phyloP scores from a whole-genome alignment of 108 stramenopile species.

The Nitzschia sp. region DNA sequence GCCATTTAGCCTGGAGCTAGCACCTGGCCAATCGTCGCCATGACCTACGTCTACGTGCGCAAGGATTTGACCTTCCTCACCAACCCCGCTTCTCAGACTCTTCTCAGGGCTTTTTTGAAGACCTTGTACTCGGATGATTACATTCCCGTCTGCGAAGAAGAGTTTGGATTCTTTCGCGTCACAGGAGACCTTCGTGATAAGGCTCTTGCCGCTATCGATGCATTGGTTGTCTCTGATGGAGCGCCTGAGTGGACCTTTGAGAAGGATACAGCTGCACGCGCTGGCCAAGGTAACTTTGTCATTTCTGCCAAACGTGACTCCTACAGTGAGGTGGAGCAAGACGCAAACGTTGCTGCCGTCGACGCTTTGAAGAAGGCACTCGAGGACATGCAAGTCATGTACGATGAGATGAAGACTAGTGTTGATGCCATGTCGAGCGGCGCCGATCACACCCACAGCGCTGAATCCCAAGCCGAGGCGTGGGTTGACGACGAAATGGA shows the following conservation, averaged over 20 bases:
- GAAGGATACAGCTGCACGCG: constrained; percentile 6
- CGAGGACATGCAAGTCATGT: background rate
- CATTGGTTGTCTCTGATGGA: constrained; percentile 10
- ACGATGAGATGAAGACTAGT: background rate
- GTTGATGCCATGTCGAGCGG: background rate
- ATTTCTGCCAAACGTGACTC: constrained; percentile 44
- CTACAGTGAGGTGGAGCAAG: constrained; percentile 32
- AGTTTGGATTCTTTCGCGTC: constrained; percentile 50
- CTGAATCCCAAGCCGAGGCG: background rate
- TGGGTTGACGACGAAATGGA: constrained; percentile 3
- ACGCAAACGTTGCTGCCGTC: constrained; percentile 8
- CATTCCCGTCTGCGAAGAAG: constrained; percentile 36
- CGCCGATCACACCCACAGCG: constrained; percentile 3
- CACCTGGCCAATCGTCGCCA: constrained; percentile 86
- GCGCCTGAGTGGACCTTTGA: constrained; percentile 41
- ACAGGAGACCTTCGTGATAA: constrained; percentile 26
- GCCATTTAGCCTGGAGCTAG: constrained; percentile 23
- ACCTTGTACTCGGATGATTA: constrained; percentile 44
- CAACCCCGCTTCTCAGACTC: constrained; percentile 32
- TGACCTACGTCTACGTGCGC: constrained; percentile 81
- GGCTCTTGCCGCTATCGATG: constrained; percentile 36
- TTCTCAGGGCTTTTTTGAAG: constrained; percentile 56
- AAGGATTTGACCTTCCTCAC: constrained; percentile 54
- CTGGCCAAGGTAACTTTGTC: constrained; percentile 42
- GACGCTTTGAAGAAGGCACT: constrained; percentile 7